Base-by-base conservation (phyloP, 2,329 filamentous ascomycete genomes). In the Trichoderma brevicompactum region DNA sequence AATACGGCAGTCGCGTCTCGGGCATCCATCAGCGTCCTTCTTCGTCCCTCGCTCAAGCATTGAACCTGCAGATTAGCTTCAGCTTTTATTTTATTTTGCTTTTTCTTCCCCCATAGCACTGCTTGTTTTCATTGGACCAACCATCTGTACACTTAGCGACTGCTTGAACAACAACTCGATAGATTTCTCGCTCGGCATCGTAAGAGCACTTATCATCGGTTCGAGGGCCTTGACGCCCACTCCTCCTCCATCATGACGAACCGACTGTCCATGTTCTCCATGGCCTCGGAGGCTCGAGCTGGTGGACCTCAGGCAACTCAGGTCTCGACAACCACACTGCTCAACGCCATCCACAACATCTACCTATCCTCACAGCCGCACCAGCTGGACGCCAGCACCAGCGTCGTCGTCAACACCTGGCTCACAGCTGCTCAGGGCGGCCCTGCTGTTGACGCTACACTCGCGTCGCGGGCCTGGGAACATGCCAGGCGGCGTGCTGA, bases 341-440 rank as follows among this genome's bases (percentile, higher is more conserved):
- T 99, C 64, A 98, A 98, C 79, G 87, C 92, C 64, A 85, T 97
- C 52, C 95, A 99, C 79, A 93, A 92, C 71, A 90, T 91, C 74
- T 98, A 96, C 78, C 85, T 92, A 54, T 88, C 91, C 3, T 89
- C 88, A 36, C 88, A 92, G 73, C 87, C 94, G n/a, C 95, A 96
- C 76, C 84, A 85, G 68, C 86, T 99, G 52, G 95, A 99, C 78
- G 89, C 93, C 54, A 92, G 92, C 70, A 95, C 94, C 41, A 97
- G 92, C 76, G 78, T 98, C 44, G 94, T 95, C 0, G 92, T 98
- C 70, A 98, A 98, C 80, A 97, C 93, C 65, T 97, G 94, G 94
- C 85, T 95, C 61, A 96, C 92, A 3, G 92, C 92, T 17, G 84
- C 87, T 34, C 91, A 91, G 70, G 80, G 85, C 28, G 87, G 89